Percentiles rank a stretch among this genome's conserved stretches.
phyloP scores from a whole-genome alignment of 1,284 basidiomycete genomes.

The Sutorius eximius region DNA sequence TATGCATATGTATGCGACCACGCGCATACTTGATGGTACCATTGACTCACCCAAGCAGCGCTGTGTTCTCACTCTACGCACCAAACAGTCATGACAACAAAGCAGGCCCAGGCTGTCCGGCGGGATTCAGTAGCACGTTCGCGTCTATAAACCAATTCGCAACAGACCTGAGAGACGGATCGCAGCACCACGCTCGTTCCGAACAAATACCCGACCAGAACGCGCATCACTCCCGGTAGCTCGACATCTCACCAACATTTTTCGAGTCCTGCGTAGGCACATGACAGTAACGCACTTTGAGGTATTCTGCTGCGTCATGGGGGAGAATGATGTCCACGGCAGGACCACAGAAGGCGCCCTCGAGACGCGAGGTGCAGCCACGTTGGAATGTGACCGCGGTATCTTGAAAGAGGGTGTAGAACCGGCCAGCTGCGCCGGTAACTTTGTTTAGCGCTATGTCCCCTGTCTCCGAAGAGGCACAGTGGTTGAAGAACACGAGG shows the following conservation, averaged over 20 bases:
- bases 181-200: background rate
- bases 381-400: slow-evolving; percentile 3
- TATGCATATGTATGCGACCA: background rate
- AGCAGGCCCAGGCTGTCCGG: slow-evolving; percentile 6
- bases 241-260: background rate
- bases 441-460: slow-evolving; percentile 25
- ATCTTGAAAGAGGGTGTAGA: slow-evolving; percentile 17
- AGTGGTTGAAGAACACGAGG: slow-evolving; percentile 24
- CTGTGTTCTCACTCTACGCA: slow-evolving; percentile 20
- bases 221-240: background rate
- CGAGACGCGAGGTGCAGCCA: slow-evolving; percentile 1
- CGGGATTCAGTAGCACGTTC: background rate
- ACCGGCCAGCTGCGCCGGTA: slow-evolving; percentile 20
- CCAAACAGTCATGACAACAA: background rate
- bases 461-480: slow-evolving; percentile 20
- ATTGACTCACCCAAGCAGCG: background rate
- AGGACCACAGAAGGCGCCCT: slow-evolving; percentile 1
- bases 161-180: slow-evolving; percentile 10
- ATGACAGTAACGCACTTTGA: slow-evolving; percentile 11
- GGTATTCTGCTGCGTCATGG: background rate
- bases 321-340: background rate
- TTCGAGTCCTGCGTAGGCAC: background rate
- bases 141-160: background rate
- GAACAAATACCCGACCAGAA: background rate
- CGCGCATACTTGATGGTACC: background rate